These are phyloP conservation scores for Penicillium subrubescens DNA, from an alignment of 495 filamentous ascomycete species.

Conservation along the genomic window DNA sequence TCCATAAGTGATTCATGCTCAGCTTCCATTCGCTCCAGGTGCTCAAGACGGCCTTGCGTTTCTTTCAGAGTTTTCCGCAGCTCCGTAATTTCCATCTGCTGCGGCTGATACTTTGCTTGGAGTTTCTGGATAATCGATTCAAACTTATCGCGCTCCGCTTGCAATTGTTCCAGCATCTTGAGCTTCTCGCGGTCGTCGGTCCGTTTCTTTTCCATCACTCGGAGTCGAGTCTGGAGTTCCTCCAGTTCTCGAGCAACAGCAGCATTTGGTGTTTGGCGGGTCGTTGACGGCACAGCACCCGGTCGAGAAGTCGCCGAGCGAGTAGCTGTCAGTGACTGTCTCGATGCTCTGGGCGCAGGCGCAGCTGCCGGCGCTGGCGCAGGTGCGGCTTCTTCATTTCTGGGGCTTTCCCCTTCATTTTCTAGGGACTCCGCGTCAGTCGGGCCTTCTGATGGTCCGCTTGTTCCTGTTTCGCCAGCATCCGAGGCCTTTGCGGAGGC, in stretches of 20 bases:
- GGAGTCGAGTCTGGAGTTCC: constrained; percentile 76
- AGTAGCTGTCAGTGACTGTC: constrained; percentile 32
- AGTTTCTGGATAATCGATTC: constrained; percentile 89
- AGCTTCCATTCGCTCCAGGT: constrained; percentile 71
- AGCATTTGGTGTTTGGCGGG: constrained; percentile 35
- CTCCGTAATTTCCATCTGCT: constrained; percentile 77
- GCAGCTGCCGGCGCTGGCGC: constrained; percentile 4
- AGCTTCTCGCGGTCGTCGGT: constrained; percentile 86
- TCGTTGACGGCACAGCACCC: constrained; percentile 27
- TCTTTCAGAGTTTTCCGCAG: constrained; percentile 78
- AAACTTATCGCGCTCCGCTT: constrained; percentile 81
- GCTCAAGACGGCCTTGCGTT: constrained; percentile 64
- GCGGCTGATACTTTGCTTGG: constrained; percentile 84
- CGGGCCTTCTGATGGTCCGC: constrained; percentile 35
- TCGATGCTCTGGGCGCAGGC: constrained; percentile 31
- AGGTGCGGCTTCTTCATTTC: constrained; percentile 16
- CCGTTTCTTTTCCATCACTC: constrained; percentile 78
- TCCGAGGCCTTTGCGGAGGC: constrained; percentile 33
- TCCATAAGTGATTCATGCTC: constrained; percentile 86
- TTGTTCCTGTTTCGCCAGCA: constrained; percentile 28
- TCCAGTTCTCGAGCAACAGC: constrained; percentile 67
- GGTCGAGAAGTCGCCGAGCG: constrained; percentile 28
- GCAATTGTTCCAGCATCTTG: constrained; percentile 73
- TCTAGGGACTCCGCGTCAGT: constrained; percentile 31
- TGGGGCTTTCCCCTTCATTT: constrained; percentile 26